Base-by-base conservation (phyloP, 1,284 basidiomycete genomes). In the Schizophyllum commune region DNA sequence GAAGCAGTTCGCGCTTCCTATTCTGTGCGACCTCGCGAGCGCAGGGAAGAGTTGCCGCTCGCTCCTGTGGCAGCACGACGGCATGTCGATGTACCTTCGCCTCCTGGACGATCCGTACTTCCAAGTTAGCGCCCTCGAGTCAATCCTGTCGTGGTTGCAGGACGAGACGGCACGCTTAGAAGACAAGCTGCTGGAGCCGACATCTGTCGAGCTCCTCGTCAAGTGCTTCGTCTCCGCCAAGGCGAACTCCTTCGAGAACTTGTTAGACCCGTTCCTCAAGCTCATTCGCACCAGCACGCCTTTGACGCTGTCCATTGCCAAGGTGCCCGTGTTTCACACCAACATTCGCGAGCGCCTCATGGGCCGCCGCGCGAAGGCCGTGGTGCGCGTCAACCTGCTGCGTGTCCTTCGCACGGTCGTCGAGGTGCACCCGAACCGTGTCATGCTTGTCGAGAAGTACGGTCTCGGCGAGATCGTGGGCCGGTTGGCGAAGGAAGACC, bases 1-100 rank as follows among this genome's bases (percentile, higher is more conserved):
- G 66, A 96, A 94, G 73, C 96, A 98, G 70, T 98, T 98, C 69
- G 96, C 96, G 0, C 78, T 99, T 57, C 96, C 96, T 0, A 96
- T 98, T 65, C 79, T 99, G 7, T 98, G 96, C 73, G 96, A 98
- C 71, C 83, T 98, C 55, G 92, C 94, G 1, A 92, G 91, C 71
- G 93, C 95, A 1, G 93, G 94, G 58, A 97, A 96, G 78, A 91
- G 88, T 59, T 94, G 93, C 68, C 81, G 95, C 34, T 89, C 87
- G 52, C 70, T 95, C 58, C 74, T 97, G 58, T 95, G 94, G 94
- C 91, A 95, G 70, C 87, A 94, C 67, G 86, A 93, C 67, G 92
- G 93, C 33, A 75, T 96, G 55, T 71, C 73, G 57, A 77, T 98
- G 77, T 99, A 98, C 70, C 76, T 97, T 63, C 83, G 85, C 64